Percentiles rank a stretch among this genome's conserved stretches.
phyloP scores from a whole-genome alignment of 164 flowering plant species.

The Litsea cubeba region DNA sequence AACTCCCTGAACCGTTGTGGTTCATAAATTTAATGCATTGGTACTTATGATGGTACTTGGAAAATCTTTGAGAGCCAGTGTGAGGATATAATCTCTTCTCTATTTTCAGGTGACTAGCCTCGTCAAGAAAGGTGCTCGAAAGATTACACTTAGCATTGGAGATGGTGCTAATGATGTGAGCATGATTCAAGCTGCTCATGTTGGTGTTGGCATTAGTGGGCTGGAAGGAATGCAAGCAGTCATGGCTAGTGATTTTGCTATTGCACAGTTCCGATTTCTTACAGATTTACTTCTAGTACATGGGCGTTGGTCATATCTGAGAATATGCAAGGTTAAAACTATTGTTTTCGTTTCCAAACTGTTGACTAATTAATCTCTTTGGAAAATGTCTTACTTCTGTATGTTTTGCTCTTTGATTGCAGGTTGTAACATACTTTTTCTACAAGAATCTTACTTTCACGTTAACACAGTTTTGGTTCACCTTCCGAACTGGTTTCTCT shows the following conservation, averaged over 20 bases:
- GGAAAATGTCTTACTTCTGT: background rate
- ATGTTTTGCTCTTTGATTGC: slow-evolving; percentile 19
- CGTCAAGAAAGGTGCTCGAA: slow-evolving; percentile 86
- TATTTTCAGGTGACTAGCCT: slow-evolving; percentile 77
- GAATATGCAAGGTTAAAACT: slow-evolving; percentile 78
- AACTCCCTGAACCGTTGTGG: background rate
- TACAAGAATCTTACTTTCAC: slow-evolving; percentile 98
- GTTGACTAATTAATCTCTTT: background rate
- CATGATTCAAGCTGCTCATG: slow-evolving; percentile 99
- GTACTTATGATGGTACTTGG: background rate
- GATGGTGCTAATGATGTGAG: slow-evolving; percentile 99
- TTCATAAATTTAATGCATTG: background rate
- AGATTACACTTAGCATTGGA: slow-evolving; percentile 92
- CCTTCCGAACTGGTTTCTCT: slow-evolving; percentile 91
- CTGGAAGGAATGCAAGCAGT: slow-evolving; percentile 99
- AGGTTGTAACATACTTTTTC: slow-evolving; percentile 93
- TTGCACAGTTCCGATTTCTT: slow-evolving; percentile 95
- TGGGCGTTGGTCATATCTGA: slow-evolving; percentile 93
- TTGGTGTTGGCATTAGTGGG: slow-evolving; percentile 97
- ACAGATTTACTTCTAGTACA: slow-evolving; percentile 96
- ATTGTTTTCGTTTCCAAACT: slow-evolving; percentile 2
- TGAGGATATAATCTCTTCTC: background rate
- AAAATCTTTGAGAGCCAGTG: background rate
- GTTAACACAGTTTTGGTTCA: slow-evolving; percentile 97
- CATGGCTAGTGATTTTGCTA: slow-evolving; percentile 99